These are phyloP conservation scores for Penicillium turbatum DNA, from an alignment of 495 filamentous ascomycete genomes.

Conservation along the genomic window DNA sequence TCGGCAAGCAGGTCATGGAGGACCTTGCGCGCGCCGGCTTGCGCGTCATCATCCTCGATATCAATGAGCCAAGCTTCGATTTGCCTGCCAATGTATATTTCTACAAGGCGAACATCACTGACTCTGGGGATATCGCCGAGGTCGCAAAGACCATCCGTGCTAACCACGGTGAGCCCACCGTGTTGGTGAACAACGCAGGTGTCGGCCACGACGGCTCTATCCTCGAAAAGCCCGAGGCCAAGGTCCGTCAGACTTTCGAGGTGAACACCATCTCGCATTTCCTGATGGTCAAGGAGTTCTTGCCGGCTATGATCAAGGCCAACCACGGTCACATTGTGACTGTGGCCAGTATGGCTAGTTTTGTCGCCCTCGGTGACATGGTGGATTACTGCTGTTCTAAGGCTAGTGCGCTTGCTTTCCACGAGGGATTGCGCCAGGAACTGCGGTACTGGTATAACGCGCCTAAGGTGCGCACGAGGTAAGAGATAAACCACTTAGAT, in stretches of 20 bases:
- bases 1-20: constrained; percentile 49
- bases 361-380: constrained; percentile 45
- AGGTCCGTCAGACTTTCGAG: constrained; percentile 50
- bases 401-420: constrained; percentile 52
- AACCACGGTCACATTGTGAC: constrained; percentile 61
- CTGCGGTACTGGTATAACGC: constrained; percentile 41
- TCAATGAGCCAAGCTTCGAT: constrained; percentile 33
- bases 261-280: constrained; percentile 60
- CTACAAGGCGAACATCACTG: constrained; percentile 53
- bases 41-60: constrained; percentile 50
- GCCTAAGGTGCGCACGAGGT: constrained; percentile 43
- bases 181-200: constrained; percentile 62
- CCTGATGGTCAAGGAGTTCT: constrained; percentile 54
- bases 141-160: constrained; percentile 44
- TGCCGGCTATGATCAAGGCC: constrained; percentile 54
- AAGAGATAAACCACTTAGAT: background rate
- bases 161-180: constrained; percentile 46
- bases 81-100: constrained; percentile 41
- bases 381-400: constrained; percentile 56
- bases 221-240: constrained; percentile 41
- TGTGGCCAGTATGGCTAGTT: constrained; percentile 53
- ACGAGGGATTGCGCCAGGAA: constrained; percentile 48
- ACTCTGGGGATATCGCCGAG: constrained; percentile 37
- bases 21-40: constrained; percentile 44
- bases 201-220: constrained; percentile 45